phyloP scores from a whole-genome alignment of 345 rosid species.

The Dipteronia sinensis region DNA sequence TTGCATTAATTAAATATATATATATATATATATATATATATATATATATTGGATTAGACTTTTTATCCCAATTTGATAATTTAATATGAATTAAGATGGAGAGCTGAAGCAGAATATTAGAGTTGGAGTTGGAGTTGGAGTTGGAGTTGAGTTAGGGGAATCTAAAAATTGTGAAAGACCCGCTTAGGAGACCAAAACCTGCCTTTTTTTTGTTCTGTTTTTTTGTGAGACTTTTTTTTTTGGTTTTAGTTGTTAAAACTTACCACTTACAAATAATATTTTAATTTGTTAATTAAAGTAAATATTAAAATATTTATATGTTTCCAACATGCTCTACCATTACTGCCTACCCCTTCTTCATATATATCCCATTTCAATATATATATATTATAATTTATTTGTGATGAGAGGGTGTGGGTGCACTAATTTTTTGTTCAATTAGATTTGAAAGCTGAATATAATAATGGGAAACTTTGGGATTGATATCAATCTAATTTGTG shows the following conservation, averaged over 20 bases:
- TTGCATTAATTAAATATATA: not conserved
- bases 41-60: not conserved
- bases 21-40: not conserved
- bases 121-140: not conserved
- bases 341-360: not conserved
- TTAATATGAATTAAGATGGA: not conserved
- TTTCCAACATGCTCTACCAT: constrained; percentile 16
- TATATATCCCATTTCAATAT: not conserved
- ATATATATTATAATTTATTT: not conserved
- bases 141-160: not conserved
- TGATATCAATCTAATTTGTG: not conserved
- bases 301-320: constrained; percentile 14
- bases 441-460: not conserved
- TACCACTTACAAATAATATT: not conserved
- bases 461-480: not conserved
- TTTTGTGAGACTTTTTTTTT: no score
- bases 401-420: not conserved
- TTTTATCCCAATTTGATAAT: not conserved
- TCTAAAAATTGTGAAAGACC: constrained; percentile 7
- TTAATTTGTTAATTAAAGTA: not conserved
- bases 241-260: no score
- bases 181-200: constrained; percentile 2
- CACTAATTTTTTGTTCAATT: not conserved
- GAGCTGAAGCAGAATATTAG: constrained; percentile 4
- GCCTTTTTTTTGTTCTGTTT: not conserved